These are phyloP conservation scores for Mortierella sp. DNA, from an alignment of 371 early-diverging fungal species.

Conservation along the genomic window DNA sequence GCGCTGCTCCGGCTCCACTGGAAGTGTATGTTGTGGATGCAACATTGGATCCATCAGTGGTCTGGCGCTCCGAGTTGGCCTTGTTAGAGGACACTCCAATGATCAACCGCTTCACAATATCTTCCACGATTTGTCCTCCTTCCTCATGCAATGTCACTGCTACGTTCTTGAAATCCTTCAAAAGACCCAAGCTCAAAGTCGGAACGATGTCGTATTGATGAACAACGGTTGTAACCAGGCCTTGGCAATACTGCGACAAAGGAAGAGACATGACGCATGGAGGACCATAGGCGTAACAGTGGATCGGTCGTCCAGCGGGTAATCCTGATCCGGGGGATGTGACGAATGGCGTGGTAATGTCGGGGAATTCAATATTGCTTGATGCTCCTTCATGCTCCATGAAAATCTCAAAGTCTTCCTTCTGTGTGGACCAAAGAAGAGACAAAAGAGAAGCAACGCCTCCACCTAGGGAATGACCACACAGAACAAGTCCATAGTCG, in stretches of 20 bases:
- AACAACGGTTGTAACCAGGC: slow-evolving; percentile 79
- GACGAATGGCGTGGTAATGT: slow-evolving; percentile 66
- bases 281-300: slow-evolving; percentile 80
- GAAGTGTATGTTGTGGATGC: slow-evolving; percentile 21
- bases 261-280: slow-evolving; percentile 78
- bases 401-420: slow-evolving; percentile 57
- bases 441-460: slow-evolving; percentile 79
- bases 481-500: slow-evolving; percentile 79
- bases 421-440: slow-evolving; percentile 72
- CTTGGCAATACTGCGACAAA: slow-evolving; percentile 73
- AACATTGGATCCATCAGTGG: slow-evolving; percentile 25
- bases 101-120: slow-evolving; percentile 69
- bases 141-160: slow-evolving; percentile 76
- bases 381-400: slow-evolving; percentile 34
- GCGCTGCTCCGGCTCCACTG: slow-evolving; percentile 5
- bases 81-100: slow-evolving; percentile 58
- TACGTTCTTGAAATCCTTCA: slow-evolving; percentile 79
- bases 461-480: slow-evolving; percentile 86
- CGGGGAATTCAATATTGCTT: slow-evolving; percentile 33
- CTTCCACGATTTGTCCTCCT: slow-evolving; percentile 69
- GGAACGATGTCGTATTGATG: slow-evolving; percentile 80
- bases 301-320: slow-evolving; percentile 77
- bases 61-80: slow-evolving; percentile 34
- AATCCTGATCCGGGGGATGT: slow-evolving; percentile 72
- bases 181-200: slow-evolving; percentile 74